A percentile compares a stretch with the other conserved stretches of the same genome.
These are phyloP conservation scores for Crucibulum laeve DNA, from an alignment of 768 basidiomycete genomes.

Conservation along the genomic window DNA sequence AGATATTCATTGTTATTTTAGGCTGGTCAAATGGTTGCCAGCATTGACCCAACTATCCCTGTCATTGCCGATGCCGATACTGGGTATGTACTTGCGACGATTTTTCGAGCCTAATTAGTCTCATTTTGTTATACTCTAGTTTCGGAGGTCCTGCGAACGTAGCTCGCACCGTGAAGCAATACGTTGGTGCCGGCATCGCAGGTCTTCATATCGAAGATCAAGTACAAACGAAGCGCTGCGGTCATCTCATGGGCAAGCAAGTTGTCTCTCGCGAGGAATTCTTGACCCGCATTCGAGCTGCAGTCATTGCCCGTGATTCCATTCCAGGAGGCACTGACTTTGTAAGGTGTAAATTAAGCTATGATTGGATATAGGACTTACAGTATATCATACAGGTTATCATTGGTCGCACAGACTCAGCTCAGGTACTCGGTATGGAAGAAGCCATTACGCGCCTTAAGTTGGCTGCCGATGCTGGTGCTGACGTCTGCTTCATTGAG, in stretches of 20 bases:
- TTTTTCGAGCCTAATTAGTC: background rate
- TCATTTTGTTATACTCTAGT: slow-evolving; percentile 11
- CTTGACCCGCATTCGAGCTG: slow-evolving; percentile 69
- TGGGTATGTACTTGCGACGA: slow-evolving; percentile 33
- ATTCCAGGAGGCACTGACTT: slow-evolving; percentile 76
- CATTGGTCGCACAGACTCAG: slow-evolving; percentile 74
- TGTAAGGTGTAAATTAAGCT: slow-evolving; percentile 24
- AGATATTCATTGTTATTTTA: slow-evolving; percentile 10
- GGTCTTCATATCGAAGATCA: slow-evolving; percentile 80
- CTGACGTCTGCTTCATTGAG: slow-evolving; percentile 81
- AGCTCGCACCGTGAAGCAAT: slow-evolving; percentile 71
- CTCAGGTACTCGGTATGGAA: slow-evolving; percentile 77
- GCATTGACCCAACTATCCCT: slow-evolving; percentile 50
- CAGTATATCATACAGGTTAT: slow-evolving; percentile 41
- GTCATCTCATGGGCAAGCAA: slow-evolving; percentile 77
- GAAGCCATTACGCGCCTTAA: slow-evolving; percentile 64
- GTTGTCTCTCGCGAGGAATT: slow-evolving; percentile 79
- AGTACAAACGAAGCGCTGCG: slow-evolving; percentile 79
- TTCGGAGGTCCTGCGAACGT: slow-evolving; percentile 77
- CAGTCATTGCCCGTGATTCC: slow-evolving; percentile 70
- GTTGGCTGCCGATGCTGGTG: slow-evolving; percentile 68
- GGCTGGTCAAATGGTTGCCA: slow-evolving; percentile 61
- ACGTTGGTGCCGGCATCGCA: slow-evolving; percentile 65
- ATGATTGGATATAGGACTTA: background rate
- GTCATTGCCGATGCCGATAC: slow-evolving; percentile 75